Evolutionary conservation across 495 filamentous ascomycete species (phyloP).

Genomic region (Aspergillus egyptiacus): DNA sequence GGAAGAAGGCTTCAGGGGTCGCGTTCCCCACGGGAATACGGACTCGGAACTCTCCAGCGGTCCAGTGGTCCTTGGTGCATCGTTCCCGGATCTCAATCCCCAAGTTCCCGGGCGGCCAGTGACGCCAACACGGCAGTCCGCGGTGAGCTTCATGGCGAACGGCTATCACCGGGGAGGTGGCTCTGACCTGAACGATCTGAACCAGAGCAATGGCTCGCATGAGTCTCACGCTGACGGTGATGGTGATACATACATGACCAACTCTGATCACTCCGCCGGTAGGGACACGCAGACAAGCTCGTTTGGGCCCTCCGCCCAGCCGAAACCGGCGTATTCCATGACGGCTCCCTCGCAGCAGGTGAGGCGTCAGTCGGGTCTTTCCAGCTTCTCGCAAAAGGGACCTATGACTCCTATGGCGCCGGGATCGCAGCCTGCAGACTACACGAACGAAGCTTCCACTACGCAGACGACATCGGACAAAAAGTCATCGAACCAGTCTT

Average conservation of each 20-base stretch:
- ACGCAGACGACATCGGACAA: conserved; percentile 72
- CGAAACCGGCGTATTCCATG: conserved; percentile 42
- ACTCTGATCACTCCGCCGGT: conserved; percentile 37
- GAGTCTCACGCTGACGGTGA: conserved; percentile 53
- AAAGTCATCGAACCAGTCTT: conserved; percentile 53
- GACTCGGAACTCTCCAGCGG: conserved; percentile 46
- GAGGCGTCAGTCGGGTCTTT: conserved; percentile 43
- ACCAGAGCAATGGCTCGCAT: conserved; percentile 59
- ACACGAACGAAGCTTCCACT: conserved; percentile 81
- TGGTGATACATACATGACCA: conserved; percentile 48
- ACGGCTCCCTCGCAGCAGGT: conserved; percentile 49
- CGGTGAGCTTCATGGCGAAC: conserved; percentile 48
- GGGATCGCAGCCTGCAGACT: conserved; percentile 67
- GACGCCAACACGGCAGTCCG: conserved; percentile 44
- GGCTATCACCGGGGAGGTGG: conserved; percentile 41
- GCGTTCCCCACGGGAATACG: conserved; percentile 41
- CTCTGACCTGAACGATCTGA: conserved; percentile 42
- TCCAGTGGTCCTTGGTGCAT: conserved; percentile 55
- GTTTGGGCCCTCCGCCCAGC: conserved; percentile 49
- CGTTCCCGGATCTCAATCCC: conserved; percentile 40
- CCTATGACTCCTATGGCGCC: conserved; percentile 68
- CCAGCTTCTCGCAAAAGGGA: conserved; percentile 60
- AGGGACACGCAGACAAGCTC: conserved; percentile 43
- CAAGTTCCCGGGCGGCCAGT: conserved; percentile 39
- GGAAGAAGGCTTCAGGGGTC: conserved; percentile 26